Conservation (phyloP, 768 basidiomycete genomes). For the Podaxis sp. region DNA sequence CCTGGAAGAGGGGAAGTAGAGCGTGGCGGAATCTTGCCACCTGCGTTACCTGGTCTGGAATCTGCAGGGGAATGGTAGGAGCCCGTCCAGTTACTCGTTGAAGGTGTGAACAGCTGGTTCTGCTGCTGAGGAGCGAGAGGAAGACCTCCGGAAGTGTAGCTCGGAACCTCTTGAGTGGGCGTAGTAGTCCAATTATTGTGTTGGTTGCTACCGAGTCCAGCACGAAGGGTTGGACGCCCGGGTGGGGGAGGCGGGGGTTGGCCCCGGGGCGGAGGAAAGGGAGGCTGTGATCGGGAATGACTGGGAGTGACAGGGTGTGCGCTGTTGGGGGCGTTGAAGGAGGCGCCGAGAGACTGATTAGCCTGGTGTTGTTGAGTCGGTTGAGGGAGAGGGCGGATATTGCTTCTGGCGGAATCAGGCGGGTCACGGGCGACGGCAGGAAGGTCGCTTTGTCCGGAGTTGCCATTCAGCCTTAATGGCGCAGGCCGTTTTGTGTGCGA, state of each 20-base stretch:
- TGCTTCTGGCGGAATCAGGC: slow-evolving; percentile 48
- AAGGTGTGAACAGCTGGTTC: slow-evolving; percentile 37
- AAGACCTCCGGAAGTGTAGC: slow-evolving; percentile 38
- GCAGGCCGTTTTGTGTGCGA: slow-evolving; percentile 50
- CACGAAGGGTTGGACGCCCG: slow-evolving; percentile 32
- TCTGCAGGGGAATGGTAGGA: slow-evolving; percentile 56
- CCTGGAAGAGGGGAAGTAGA: slow-evolving; percentile 42
- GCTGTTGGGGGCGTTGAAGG: slow-evolving; percentile 35
- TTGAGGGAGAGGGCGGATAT: slow-evolving; percentile 22
- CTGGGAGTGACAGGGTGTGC: slow-evolving; percentile 25
- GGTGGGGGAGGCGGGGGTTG: slow-evolving; percentile 51
- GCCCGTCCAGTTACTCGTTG: slow-evolving; percentile 36
- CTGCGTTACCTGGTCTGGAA: slow-evolving; percentile 50
- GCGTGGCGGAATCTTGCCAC: slow-evolving; percentile 34
- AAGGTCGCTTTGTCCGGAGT: slow-evolving; percentile 52
- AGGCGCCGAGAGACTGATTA: slow-evolving; percentile 42
- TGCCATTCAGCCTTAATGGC: slow-evolving; percentile 68
- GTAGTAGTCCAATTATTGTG: slow-evolving; percentile 39
- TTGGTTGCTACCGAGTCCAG: not conserved
- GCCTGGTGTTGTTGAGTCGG: slow-evolving; percentile 37
- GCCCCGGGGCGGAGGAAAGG: slow-evolving; percentile 64
- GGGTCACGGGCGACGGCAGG: slow-evolving; percentile 70
- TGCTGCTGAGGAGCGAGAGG: slow-evolving; percentile 36
- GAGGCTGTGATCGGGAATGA: slow-evolving; percentile 40
- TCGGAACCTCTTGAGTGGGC: slow-evolving; percentile 54